Conservation (phyloP, 108 stramenopile genomes). For the Pseudonitzschia delicatissima region DNA sequence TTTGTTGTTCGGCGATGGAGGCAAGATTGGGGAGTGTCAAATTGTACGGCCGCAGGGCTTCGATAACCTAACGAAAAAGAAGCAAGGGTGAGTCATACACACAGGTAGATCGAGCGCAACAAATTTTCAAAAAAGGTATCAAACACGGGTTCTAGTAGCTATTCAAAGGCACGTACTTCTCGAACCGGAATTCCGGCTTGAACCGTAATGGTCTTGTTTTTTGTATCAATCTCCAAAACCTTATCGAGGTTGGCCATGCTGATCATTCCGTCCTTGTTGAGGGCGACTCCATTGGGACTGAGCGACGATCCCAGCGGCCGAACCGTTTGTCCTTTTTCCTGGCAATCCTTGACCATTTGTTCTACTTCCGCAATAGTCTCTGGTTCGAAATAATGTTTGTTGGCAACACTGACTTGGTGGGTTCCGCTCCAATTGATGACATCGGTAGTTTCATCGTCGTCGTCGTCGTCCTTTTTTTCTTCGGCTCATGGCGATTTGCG, state of each 20-base stretch:
- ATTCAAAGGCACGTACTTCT: slow-evolving; percentile 41
- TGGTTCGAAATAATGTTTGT: slow-evolving; percentile 69
- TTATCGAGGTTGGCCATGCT: slow-evolving; percentile 84
- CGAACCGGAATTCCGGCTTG: slow-evolving; percentile 90
- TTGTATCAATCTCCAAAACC: slow-evolving; percentile 72
- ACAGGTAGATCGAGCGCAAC: slow-evolving; percentile 36
- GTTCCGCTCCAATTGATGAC: slow-evolving; percentile 89
- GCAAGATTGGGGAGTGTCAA: slow-evolving; percentile 96
- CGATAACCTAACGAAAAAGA: slow-evolving; percentile 50
- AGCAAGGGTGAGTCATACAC: slow-evolving; percentile 69
- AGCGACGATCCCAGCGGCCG: slow-evolving; percentile 94
- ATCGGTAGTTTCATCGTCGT: slow-evolving; percentile 49
- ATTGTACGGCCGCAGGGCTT: slow-evolving; percentile 65
- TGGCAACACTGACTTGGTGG: slow-evolving; percentile 55
- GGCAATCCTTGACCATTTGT: slow-evolving; percentile 57
- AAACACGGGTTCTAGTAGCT: slow-evolving; percentile 23
- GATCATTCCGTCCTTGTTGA: slow-evolving; percentile 76
- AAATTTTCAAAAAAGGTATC: slow-evolving; percentile 38
- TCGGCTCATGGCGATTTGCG: background rate
- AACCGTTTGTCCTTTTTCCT: slow-evolving; percentile 47
- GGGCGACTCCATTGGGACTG: slow-evolving; percentile 92
- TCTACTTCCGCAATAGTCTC: slow-evolving; percentile 64
- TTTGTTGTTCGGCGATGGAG: slow-evolving; percentile 95
- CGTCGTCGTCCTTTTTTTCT: slow-evolving; percentile 16
- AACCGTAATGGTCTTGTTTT: slow-evolving; percentile 85